Base-by-base conservation (phyloP, 257 asterid species). In the Eucommia ulmoides region DNA sequence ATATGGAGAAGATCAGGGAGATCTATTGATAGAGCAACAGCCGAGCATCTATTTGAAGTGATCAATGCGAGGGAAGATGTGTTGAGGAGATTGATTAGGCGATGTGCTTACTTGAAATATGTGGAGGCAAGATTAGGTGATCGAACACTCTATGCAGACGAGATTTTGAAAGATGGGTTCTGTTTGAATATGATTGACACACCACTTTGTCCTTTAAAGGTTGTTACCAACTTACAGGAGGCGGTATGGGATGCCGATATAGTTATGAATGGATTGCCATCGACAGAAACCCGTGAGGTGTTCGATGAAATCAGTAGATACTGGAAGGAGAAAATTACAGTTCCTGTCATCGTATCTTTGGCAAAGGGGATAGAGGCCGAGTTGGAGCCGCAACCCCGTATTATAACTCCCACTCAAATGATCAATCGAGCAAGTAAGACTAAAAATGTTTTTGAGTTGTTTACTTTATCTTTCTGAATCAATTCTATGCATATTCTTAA, bases 361-460 rank as follows among this genome's bases (percentile, higher is more conserved):
- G 48, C 48, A 42, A 42, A 42, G 48, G 48, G 48, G n/a, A 42
- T 42, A 42, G 48, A 42, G 20, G 48, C 48, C 19, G 48, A 42
- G 19, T 18, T 42, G 48, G 48, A 42, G 2, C 48, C 48, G 7
- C 20, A 15, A 15, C 48, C 48, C 19, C 48, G 20, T 16, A 42
- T 42, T 16, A 42, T 42, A 16, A 42, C 48, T 2, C 48, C 48
- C 48, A 42, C 48, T 42, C 48, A 42, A 42, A 42, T 42, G 48
- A 42, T 42, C 48, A 42, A n/a, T 18, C 48, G 48, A 15, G 19
- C 48, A n/a, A 42, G 48, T 42, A 42, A 42, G 48, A 42, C 0
- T 35, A n/a, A n/a, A n/a, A n/a, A n/a, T n/a, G n/a, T n/a, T n/a
- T n/a, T n/a, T n/a, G n/a, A n/a, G n/a, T n/a, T n/a, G n/a, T n/a